These are phyloP conservation scores for Chrysopogon serrulatus DNA, from an alignment of 176 grass and related monocot species.

Conservation along the genomic window DNA sequence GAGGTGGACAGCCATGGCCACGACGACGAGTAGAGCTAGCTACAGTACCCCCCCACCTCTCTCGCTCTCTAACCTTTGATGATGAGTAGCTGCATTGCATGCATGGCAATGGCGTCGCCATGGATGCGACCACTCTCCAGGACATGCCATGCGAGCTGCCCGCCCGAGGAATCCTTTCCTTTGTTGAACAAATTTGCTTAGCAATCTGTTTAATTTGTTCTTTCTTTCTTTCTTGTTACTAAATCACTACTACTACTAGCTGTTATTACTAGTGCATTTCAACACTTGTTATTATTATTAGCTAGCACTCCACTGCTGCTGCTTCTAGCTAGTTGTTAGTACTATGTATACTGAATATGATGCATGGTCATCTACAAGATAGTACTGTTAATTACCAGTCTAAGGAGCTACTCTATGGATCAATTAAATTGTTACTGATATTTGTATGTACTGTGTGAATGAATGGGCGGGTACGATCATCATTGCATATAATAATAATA, in stretches of 20 bases:
- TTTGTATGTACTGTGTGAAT: neutral
- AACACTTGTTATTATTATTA: neutral
- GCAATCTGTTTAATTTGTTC: neutral
- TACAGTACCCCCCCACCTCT: neutral
- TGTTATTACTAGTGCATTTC: neutral
- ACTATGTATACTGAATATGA: neutral
- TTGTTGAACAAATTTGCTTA: neutral
- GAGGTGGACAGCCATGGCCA: slow-evolving; percentile 52
- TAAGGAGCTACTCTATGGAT: too few species aligned
- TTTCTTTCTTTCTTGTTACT: neutral
- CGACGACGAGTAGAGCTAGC: slow-evolving; percentile 22
- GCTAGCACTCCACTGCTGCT: neutral
- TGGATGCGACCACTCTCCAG: neutral
- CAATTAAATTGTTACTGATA: neutral
- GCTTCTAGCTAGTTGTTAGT: neutral
- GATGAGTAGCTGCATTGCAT: neutral
- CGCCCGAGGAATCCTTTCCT: neutral
- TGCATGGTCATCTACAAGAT: neutral
- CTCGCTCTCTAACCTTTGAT: neutral
- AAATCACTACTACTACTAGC: neutral
- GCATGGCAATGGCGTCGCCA: neutral
- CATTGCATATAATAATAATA: neutral
- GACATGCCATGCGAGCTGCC: neutral
- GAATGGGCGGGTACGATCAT: neutral
- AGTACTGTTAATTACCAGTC: neutral